These are phyloP conservation scores for Trametes punicea DNA, from an alignment of 768 basidiomycete species.

Conservation along the genomic window DNA sequence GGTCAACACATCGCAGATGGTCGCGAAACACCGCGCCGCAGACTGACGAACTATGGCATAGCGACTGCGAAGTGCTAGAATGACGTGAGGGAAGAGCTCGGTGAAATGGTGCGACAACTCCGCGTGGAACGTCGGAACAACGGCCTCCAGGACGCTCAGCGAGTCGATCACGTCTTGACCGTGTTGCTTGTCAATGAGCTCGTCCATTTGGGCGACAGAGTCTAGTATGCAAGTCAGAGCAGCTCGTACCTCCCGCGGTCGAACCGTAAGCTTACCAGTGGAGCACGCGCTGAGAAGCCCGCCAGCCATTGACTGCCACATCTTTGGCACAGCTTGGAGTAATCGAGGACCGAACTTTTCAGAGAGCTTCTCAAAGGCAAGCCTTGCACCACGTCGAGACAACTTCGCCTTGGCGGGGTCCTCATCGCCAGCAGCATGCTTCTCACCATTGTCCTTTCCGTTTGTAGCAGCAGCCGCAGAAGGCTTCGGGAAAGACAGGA, in stretches of 20 bases:
- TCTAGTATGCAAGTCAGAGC: constrained; percentile 34
- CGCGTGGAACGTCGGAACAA: constrained; percentile 71
- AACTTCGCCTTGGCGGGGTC: constrained; percentile 65
- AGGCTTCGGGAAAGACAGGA: constrained; percentile 66
- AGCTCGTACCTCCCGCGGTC: background rate
- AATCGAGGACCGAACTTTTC: constrained; percentile 68
- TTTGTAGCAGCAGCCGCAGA: constrained; percentile 28
- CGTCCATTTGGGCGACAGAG: constrained; percentile 56
- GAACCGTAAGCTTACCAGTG: constrained; percentile 47
- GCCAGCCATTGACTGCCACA: constrained; percentile 92
- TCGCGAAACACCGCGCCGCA: constrained; percentile 83
- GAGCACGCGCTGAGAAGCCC: constrained; percentile 67
- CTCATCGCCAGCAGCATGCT: constrained; percentile 42
- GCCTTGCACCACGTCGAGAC: constrained; percentile 79
- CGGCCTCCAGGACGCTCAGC: constrained; percentile 82
- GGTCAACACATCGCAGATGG: constrained; percentile 83
- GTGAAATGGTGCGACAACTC: constrained; percentile 66
- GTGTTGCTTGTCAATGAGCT: constrained; percentile 61
- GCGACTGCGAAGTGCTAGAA: constrained; percentile 74
- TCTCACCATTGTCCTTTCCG: constrained; percentile 44
- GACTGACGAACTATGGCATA: constrained; percentile 90
- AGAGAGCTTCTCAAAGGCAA: constrained; percentile 80
- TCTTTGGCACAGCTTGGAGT: constrained; percentile 79
- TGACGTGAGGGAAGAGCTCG: constrained; percentile 73
- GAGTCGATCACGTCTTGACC: constrained; percentile 94